Percentiles rank a stretch among this genome's conserved stretches.
Conservation (phyloP, 176 grass and related monocot species). For the Triticum monococcum region DNA sequence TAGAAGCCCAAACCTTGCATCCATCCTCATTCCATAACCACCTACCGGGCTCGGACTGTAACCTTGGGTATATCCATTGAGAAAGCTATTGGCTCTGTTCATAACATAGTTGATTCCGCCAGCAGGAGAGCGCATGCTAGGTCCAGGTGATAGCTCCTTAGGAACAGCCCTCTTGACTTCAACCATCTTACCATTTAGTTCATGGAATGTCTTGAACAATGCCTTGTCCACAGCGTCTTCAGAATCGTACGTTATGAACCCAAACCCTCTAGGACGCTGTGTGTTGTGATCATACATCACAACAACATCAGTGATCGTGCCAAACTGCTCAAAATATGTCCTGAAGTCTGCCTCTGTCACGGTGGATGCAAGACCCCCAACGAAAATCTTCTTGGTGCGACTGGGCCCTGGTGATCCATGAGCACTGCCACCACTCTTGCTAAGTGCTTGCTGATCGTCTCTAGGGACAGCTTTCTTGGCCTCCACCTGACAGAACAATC, state of each 20-base stretch:
- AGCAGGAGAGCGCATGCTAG: slow-evolving; percentile 61
- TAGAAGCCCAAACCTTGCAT: slow-evolving; percentile 60
- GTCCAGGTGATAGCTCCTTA: slow-evolving; percentile 76
- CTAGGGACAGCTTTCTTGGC: slow-evolving; percentile 92
- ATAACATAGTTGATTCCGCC: slow-evolving; percentile 64
- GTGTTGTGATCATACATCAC: slow-evolving; percentile 98
- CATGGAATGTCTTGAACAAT: slow-evolving; percentile 88
- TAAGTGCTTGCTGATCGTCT: slow-evolving; percentile 62
- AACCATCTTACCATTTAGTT: slow-evolving; percentile 91
- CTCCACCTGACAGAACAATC: slow-evolving; percentile 66
- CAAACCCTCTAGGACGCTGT: slow-evolving; percentile 82
- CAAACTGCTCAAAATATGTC: slow-evolving; percentile 87
- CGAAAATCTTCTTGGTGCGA: slow-evolving; percentile 89
- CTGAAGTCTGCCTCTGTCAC: slow-evolving; percentile 82
- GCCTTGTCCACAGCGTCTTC: slow-evolving; percentile 82
- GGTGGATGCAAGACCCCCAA: slow-evolving; percentile 79
- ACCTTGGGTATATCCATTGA: slow-evolving; percentile 72
- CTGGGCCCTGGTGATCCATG: slow-evolving; percentile 70
- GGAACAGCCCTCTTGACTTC: slow-evolving; percentile 90
- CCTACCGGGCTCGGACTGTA: slow-evolving; percentile 67
- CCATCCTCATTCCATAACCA: slow-evolving; percentile 81
- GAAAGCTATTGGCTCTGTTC: slow-evolving; percentile 64
- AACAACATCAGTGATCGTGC: slow-evolving; percentile 77
- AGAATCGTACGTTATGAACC: slow-evolving; percentile 84
- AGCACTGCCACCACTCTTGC: slow-evolving; percentile 49